Evolutionary conservation across 805 yeast genomes (phyloP).

Genomic region (Kuraishia hungarica): DNA sequence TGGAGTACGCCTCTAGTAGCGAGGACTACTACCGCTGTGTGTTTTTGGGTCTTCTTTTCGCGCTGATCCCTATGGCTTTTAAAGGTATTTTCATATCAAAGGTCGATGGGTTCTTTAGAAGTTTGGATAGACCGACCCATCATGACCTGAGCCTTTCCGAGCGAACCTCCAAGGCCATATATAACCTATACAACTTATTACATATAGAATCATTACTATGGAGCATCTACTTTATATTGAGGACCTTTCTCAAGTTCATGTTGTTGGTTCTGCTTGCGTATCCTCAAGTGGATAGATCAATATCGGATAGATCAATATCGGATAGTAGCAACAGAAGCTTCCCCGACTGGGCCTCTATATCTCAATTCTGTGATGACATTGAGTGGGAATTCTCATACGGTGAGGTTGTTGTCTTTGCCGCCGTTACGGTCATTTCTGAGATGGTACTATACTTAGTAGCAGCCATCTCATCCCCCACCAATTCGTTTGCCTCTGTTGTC

Average conservation of each 20-base stretch:
- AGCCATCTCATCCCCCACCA: neutral
- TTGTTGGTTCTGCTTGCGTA: slow-evolving; percentile 1
- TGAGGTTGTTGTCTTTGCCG: neutral
- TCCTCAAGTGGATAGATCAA: neutral
- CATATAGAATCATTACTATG: neutral
- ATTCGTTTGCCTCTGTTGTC: neutral
- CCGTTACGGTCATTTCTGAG: neutral
- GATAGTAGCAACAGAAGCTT: neutral
- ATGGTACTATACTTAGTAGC: neutral
- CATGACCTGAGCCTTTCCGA: neutral
- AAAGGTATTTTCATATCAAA: neutral
- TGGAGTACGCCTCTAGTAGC: neutral
- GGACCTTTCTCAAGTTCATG: neutral
- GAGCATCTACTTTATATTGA: neutral
- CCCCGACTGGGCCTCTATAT: neutral
- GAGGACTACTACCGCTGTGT: slow-evolving; percentile 1
- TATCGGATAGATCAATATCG: neutral
- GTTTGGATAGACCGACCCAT: neutral
- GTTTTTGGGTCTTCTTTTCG: neutral
- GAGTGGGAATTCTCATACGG: neutral
- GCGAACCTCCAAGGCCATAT: neutral
- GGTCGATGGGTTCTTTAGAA: neutral
- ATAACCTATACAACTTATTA: neutral
- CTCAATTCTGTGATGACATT: neutral
- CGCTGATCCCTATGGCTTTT: neutral